Percentiles rank a stretch among this genome's conserved stretches.
Evolutionary conservation across 140 eudicot genomes (phyloP).

Genomic region (Ambrosia hybrid): DNA sequence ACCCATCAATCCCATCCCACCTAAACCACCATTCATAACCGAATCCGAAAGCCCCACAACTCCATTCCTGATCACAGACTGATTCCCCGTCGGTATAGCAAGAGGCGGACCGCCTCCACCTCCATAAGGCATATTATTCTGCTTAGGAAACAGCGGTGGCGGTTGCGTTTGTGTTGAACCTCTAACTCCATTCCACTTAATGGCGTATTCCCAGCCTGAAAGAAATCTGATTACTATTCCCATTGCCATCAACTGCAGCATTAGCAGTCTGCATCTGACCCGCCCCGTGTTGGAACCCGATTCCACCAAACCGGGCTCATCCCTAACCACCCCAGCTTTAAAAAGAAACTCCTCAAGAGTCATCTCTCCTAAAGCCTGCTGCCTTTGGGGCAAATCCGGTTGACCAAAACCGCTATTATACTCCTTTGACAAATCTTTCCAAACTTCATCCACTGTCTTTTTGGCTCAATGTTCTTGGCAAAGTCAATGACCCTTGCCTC

Average conservation of each 20-base stretch:
- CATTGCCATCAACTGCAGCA: slow-evolving; percentile 11
- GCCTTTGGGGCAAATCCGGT: slow-evolving; percentile 52
- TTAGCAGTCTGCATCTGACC: slow-evolving; percentile 31
- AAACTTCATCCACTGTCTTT: slow-evolving; percentile 96
- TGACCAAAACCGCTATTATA: slow-evolving; percentile 34
- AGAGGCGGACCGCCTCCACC: slow-evolving; percentile 39
- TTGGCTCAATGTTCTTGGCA: slow-evolving; percentile 88
- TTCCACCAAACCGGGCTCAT: slow-evolving; percentile 44
- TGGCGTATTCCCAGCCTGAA: slow-evolving; percentile 52
- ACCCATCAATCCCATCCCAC: slow-evolving; percentile 59
- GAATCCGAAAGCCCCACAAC: slow-evolving; percentile 53
- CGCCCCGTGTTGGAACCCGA: slow-evolving; percentile 55
- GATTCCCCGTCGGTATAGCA: slow-evolving; percentile 53
- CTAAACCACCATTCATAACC: slow-evolving; percentile 40
- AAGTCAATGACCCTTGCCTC: slow-evolving; percentile 84
- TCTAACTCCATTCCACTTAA: slow-evolving; percentile 62
- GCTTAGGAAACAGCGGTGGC: slow-evolving; percentile 65
- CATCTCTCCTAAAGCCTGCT: slow-evolving; percentile 84
- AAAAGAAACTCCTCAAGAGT: slow-evolving; percentile 84
- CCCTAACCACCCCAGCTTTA: slow-evolving; percentile 88
- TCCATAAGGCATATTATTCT: slow-evolving; percentile 50
- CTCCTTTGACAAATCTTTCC: slow-evolving; percentile 81
- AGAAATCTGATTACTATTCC: slow-evolving; percentile 41
- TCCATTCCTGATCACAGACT: slow-evolving; percentile 65
- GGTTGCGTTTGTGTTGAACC: slow-evolving; percentile 39